These are phyloP conservation scores for Fusarium lateritium DNA, from an alignment of 2,329 filamentous ascomycete species.

Conservation along the genomic window DNA sequence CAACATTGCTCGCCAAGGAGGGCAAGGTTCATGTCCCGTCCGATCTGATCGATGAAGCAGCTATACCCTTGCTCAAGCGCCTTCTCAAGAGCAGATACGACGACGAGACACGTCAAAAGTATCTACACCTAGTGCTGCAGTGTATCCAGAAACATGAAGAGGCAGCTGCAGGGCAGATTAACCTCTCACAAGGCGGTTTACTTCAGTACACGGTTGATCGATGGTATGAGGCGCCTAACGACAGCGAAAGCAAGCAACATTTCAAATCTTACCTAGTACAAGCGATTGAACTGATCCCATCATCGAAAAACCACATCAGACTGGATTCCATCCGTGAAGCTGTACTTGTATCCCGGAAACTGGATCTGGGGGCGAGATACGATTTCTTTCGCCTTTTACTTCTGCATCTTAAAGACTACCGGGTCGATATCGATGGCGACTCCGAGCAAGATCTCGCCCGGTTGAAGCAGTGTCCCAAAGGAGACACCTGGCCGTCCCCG, in stretches of 20 bases:
- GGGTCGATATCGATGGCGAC: slow-evolving; percentile 45
- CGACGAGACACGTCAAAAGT: slow-evolving; percentile 28
- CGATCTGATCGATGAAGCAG: slow-evolving; percentile 41
- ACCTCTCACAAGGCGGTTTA: slow-evolving; percentile 3
- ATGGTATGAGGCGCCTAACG: slow-evolving; percentile 21
- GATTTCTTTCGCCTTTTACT: slow-evolving; percentile 45
- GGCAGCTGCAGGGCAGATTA: not conserved
- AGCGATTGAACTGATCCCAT: slow-evolving; percentile 16
- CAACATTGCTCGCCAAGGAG: slow-evolving; percentile 22
- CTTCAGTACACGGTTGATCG: slow-evolving; percentile 31
- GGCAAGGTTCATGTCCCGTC: slow-evolving; percentile 14
- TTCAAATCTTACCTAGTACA: slow-evolving; percentile 14
- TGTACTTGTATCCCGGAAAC: not conserved
- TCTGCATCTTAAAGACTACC: slow-evolving; percentile 29
- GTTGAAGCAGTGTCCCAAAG: slow-evolving; percentile 7
- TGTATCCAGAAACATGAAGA: slow-evolving; percentile 20
- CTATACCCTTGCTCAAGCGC: slow-evolving; percentile 43
- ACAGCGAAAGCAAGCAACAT: slow-evolving; percentile 2
- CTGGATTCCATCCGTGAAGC: not conserved
- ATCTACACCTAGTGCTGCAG: slow-evolving; percentile 34
- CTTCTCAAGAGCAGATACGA: slow-evolving; percentile 29
- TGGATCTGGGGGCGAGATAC: slow-evolving; percentile 28
- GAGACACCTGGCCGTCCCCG: slow-evolving; percentile 23
- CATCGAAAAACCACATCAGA: not conserved
- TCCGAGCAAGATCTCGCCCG: slow-evolving; percentile 12